Conservation (phyloP, 2,329 filamentous ascomycete species). For the Ophiostoma pallidulum region DNA sequence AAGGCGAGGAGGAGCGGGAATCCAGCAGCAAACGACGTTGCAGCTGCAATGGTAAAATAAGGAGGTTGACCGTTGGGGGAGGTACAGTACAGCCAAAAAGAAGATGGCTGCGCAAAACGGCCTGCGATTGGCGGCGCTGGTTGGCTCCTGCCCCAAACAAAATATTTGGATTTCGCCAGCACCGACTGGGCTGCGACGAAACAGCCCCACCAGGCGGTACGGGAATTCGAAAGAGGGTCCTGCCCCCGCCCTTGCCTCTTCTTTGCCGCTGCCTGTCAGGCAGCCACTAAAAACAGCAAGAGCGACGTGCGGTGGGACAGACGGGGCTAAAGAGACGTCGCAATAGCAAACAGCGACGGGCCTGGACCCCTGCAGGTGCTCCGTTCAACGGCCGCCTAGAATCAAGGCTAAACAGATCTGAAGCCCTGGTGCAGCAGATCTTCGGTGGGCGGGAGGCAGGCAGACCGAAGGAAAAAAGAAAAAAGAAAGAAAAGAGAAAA, state of each 20-base stretch:
- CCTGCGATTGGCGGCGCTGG: slow-evolving; percentile 9
- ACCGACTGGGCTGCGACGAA: background rate
- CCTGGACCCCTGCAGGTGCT: slow-evolving; percentile 3
- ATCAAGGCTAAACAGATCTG: slow-evolving; percentile 6
- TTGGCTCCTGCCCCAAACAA: slow-evolving; percentile 5
- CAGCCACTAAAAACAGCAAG: slow-evolving; percentile 3
- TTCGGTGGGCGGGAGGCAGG: too few species aligned
- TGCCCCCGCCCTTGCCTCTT: slow-evolving; percentile 1
- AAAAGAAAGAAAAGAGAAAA: background rate
- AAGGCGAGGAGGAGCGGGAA: background rate
- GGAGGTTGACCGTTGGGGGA: slow-evolving; percentile 10
- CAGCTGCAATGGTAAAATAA: slow-evolving; percentile 7
- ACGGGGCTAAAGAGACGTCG: too few species aligned
- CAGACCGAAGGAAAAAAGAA: background rate
- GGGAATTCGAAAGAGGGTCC: background rate
- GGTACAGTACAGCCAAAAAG: background rate
- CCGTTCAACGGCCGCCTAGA: slow-evolving; percentile 9
- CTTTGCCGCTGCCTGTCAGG: slow-evolving; percentile 1
- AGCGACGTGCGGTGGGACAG: background rate
- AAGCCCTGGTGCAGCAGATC: slow-evolving; percentile 6
- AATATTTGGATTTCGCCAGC: background rate
- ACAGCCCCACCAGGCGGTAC: background rate
- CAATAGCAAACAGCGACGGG: background rate
- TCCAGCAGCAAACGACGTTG: background rate
- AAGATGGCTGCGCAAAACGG: slow-evolving; percentile 8